Base-by-base conservation (phyloP, 163 green algal genomes). In the Botryococcus braunii region DNA sequence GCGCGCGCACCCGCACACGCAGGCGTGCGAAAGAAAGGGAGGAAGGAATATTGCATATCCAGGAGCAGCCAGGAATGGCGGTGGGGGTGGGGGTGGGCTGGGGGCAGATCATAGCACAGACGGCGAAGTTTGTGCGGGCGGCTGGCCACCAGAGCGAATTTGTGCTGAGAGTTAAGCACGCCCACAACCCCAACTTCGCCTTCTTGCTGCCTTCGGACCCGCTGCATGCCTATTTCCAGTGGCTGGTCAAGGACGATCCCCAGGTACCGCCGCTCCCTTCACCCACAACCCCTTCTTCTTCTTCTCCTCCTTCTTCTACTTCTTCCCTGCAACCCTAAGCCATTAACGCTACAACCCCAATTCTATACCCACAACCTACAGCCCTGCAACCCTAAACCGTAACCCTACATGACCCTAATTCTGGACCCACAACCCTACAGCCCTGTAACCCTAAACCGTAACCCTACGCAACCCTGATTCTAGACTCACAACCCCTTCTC, bases 61-160 rank as follows among this genome's bases (percentile, higher is more conserved):
- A n/a, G n/a, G n/a, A n/a, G n/a, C n/a, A n/a, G n/a, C n/a, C n/a
- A n/a, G n/a, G n/a, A n/a, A n/a, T n/a, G n/a, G n/a, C n/a, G n/a
- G n/a, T n/a, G n/a, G n/a, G n/a, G n/a, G n/a, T n/a, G n/a, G n/a
- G n/a, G n/a, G n/a, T n/a, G n/a, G n/a, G n/a, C n/a, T n/a, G n/a
- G 1, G 1, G 23, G 68, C 81, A 91, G 83, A 77, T 94, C 37
- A 82, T 95, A n/a, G 47, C 76, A 1, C 81, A 88, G 37, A 92
- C 88, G 0, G 88, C 88, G 0, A 71, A 68, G 31, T 91, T 86
- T 77, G 82, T 90, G 55, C 63, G 71, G 1, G 49, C 66, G 25
- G 69, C 81, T n/a, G 79, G 77, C 17, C 73, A 63, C 11, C 79
- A 87, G 67, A 76, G 80, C 36, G 84, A 88, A 74, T 72, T 90